Conservation (phyloP, 2,329 filamentous ascomycete genomes). For the Westerdykella aurantiaca region DNA sequence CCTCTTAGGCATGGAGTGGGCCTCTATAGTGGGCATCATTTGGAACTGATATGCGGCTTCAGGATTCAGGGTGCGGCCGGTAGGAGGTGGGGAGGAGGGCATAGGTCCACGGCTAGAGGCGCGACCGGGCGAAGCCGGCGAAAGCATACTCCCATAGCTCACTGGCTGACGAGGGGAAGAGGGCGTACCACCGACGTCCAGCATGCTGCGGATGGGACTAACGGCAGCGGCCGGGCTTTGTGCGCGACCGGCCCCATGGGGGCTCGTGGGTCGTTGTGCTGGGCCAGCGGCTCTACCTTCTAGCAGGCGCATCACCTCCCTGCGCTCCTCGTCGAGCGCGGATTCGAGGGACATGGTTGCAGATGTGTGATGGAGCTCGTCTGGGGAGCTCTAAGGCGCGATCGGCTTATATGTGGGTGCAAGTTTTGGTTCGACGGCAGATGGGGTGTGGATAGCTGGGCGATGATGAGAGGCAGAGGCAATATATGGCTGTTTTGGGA, state of each 20-base stretch:
- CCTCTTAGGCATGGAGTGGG: slow-evolving; percentile 39
- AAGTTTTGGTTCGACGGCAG: neutral
- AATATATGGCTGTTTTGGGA: neutral
- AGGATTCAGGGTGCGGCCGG: slow-evolving; percentile 28
- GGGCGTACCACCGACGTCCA: slow-evolving; percentile 24
- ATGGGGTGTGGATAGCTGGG: slow-evolving; percentile 2
- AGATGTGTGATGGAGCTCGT: neutral
- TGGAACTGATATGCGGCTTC: slow-evolving; percentile 43
- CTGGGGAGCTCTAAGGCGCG: neutral
- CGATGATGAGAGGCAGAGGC: neutral
- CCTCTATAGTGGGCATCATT: slow-evolving; percentile 42
- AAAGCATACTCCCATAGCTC: slow-evolving; percentile 33
- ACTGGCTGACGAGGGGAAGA: slow-evolving; percentile 10
- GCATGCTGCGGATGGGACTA: slow-evolving; percentile 65
- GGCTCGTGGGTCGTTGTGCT: slow-evolving; percentile 23
- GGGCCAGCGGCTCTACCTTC: slow-evolving; percentile 44
- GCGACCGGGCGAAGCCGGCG: slow-evolving; percentile 29
- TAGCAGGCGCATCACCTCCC: slow-evolving; percentile 64
- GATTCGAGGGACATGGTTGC: slow-evolving; percentile 66
- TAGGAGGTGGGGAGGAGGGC: slow-evolving; percentile 27
- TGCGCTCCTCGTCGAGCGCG: slow-evolving; percentile 69
- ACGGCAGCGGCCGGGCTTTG: slow-evolving; percentile 46
- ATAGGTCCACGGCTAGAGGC: slow-evolving; percentile 30
- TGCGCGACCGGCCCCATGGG: slow-evolving; percentile 42
- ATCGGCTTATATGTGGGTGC: neutral